phyloP scores from a whole-genome alignment of 176 grass and related monocot genomes.

The Calamus simplicifolius region DNA sequence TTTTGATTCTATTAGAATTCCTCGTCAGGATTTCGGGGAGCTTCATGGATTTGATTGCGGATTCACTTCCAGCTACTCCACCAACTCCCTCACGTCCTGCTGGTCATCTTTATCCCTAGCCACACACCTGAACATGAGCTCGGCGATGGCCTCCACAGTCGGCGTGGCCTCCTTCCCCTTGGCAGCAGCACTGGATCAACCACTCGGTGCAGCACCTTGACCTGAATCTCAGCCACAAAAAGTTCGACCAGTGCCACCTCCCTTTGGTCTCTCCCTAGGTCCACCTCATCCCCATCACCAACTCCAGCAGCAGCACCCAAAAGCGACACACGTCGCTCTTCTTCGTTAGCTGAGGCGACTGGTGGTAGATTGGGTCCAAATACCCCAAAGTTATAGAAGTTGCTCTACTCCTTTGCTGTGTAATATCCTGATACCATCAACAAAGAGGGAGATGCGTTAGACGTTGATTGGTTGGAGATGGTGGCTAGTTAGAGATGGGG shows the following conservation, averaged over 20 bases:
- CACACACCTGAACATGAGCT: conserved; percentile 86
- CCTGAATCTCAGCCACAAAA: conserved; percentile 85
- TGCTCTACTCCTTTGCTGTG: no score
- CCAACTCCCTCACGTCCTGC: conserved; percentile 57
- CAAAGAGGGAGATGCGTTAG: no score
- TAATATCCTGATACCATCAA: no score
- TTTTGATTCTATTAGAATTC: not conserved
- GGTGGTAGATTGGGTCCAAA: conserved; percentile 87
- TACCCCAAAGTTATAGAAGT: conserved; percentile 23
- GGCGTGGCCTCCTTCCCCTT: conserved; percentile 37
- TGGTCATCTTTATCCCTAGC: conserved; percentile 88
- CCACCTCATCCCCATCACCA: conserved; percentile 76
- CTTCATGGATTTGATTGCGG: conserved; percentile 26
- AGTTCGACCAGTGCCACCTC: conserved; percentile 69
- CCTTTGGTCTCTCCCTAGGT: conserved; percentile 65
- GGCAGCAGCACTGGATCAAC: conserved; percentile 59
- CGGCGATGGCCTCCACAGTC: conserved; percentile 57
- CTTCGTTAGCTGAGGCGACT: conserved; percentile 81
- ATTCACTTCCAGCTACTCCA: conserved; percentile 65
- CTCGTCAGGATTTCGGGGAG: conserved; percentile 1
- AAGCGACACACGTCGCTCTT: conserved; percentile 98
- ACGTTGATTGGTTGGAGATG: no score
- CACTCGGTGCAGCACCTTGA: conserved; percentile 66
- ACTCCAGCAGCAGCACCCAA: conserved; percentile 80
- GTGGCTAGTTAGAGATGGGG: no score